phyloP scores from a whole-genome alignment of 2,329 filamentous ascomycete species.

The Fusarium pseudoanthophilum region DNA sequence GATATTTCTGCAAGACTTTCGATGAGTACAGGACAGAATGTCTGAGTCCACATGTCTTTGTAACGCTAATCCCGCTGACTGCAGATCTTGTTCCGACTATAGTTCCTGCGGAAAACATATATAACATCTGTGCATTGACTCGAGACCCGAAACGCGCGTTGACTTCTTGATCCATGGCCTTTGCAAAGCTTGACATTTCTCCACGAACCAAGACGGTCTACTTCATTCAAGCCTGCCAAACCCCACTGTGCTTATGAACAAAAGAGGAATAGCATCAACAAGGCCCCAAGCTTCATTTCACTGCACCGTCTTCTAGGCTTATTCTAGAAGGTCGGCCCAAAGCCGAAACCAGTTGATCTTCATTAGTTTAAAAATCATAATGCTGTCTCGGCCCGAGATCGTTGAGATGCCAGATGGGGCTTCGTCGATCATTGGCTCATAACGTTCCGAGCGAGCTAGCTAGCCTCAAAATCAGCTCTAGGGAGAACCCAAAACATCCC shows the following conservation, averaged over 20 bases:
- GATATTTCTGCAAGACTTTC: rapidly evolving
- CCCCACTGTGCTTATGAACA: rapidly evolving
- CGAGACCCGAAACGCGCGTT: background rate
- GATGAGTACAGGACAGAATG: rapidly evolving
- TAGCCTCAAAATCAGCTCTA: background rate
- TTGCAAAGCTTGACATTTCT: background rate
- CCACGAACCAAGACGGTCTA: rapidly evolving
- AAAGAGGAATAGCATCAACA: rapidly evolving
- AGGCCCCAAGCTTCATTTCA: rapidly evolving
- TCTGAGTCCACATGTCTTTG: rapidly evolving
- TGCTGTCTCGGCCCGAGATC: background rate
- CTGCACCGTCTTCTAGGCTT: background rate
- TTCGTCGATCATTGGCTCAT: background rate
- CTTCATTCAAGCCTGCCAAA: rapidly evolving
- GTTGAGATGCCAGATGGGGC: background rate
- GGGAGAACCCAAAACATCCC: background rate
- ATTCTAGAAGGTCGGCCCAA: background rate
- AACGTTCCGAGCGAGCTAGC: background rate
- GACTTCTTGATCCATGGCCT: rapidly evolving
- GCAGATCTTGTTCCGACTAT: background rate
- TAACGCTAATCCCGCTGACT: rapidly evolving
- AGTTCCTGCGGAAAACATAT: rapidly evolving
- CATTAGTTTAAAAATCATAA: rapidly evolving
- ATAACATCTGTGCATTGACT: rapidly evolving
- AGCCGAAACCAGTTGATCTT: background rate